Base-by-base conservation (phyloP, 805 yeast genomes). In the Nakazawaea sp. region DNA sequence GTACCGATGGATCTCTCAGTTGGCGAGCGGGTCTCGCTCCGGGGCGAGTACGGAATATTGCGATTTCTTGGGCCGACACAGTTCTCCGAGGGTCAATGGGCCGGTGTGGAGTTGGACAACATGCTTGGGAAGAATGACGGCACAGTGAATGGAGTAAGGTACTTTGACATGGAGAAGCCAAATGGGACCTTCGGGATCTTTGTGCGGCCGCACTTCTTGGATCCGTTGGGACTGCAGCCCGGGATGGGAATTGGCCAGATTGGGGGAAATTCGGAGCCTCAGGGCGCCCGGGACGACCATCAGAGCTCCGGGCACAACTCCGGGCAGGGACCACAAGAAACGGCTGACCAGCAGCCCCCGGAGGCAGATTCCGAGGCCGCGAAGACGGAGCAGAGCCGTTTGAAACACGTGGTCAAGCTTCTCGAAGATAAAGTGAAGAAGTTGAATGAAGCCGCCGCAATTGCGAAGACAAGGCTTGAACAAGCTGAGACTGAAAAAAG, bases 41-140 rank as follows among this genome's bases (percentile, higher is more conserved):
- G 56, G 38, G 66, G 66, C 4, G 55, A 61, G 7, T 30, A 41
- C 1, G 86, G 84, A 0, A 45, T 52, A 0, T 68, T 79, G 1
- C 55, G 68, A 35, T 80, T 54, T 48, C 41, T 68, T 2, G 87
- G 87, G 0, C 36, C 46, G 11, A 75, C 85, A 0, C 44, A 69
- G 32, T 81, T 81, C 59, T 76, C 83, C 3, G 57, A 67, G 0
- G 87, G 86, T 0, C 47, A 42, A n/a, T 72, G 80, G 79, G 52
- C 68, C 4, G 80, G 79, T 1, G 48, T 73, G 3, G 73, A 70
- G 33, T 49, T 74, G 17, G 62, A 59, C 10, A 38, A 40, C 1
- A 55, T 65, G 0, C 10, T 33, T 4, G 79, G 79, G 1, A 68
- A 66, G 44, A 74, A 74, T 37, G 58, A 72, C 41, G 80, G 80